Evolutionary conservation across 108 stramenopile genomes (phyloP), one percentile per base, ranked within the genome.

Genomic region (Ochromonas danica): DNA sequence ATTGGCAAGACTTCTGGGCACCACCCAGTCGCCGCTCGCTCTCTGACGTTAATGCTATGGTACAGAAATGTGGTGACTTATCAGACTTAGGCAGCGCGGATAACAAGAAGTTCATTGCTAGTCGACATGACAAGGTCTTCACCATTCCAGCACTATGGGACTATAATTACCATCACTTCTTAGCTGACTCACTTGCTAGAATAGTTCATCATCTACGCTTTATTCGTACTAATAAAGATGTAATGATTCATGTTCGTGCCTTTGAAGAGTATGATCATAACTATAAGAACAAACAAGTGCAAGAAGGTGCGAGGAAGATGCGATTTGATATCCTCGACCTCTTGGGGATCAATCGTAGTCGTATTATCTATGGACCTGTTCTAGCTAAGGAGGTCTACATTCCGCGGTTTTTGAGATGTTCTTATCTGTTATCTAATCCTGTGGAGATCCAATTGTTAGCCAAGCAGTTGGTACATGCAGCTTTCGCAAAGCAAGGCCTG

Each of bases 381-480:
- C 17, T 67, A 35, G 63, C 63, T 14, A 36, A 67, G 35, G 63
- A 67, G 6, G 31, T 67, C 3, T 35, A 14, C 33, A 67, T 67
- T 67, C 63, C 63, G 6, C 17, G 63, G 25, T 31, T 6, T 67
- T 14, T 36, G 63, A 3, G 31, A 6, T 67, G 63, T 67, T 28
- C 63, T 14, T 67, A 31, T 67, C 14, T 25, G 6, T 67, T 67
- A 36, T 67, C 63, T 36, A 67, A 67, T 67, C 63, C 63, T 10
- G 17, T 36, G 31, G 63, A 67, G 31, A 67, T 67, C 25, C 17
- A 25, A 10, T 6, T 33, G 31, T 36, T 67, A 67, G 33, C 33
- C 30, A 67, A 33, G 35, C 35, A 35, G 35, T 35, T 67, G 31
- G 63, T 67, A 10, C 31, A 67, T 35, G 63, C 30, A 14, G 63